Evolutionary conservation across 1,284 basidiomycete genomes (phyloP), one percentile per base, ranked within the genome.

Genomic region (Ceratobasidium sp.): DNA sequence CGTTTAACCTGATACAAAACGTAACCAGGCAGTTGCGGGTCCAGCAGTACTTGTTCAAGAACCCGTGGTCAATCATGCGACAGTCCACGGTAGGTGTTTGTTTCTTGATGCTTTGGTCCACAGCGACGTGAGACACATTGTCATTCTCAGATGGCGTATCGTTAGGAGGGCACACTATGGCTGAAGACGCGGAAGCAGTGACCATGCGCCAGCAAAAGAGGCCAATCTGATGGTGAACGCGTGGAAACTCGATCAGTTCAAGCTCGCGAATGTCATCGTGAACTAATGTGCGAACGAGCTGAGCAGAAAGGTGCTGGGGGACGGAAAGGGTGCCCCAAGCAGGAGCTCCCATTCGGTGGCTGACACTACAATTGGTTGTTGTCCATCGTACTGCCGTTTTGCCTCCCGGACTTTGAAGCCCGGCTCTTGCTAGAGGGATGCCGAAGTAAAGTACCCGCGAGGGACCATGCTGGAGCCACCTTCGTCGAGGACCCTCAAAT

Each of bases 21-120:
- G 5, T 34, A 10, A 65, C 29, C 2, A 65, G 50, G 38, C 62
- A 65, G 13, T 38, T 27, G 13, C 62, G 62, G 38, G 54, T 53
- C 50, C 27, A 43, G 38, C 25, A 53, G 27, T 53, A 65, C n/a
- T 3, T 4, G 15, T 22, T 25, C 10, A 10, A 27, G 29, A 38
- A 3, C 3, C 27, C 3, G 3, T 60, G 2, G 25, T n/a, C 1
- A 35, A n/a, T 5, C 15, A 43, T 58, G 3, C 25, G 13, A 52
- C 3, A 6, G 5, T 40, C 10, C 17, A 40, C 38, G 45, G 20
- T 47, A 7, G 45, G 45, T 47, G 45, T n/a, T n/a, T n/a, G 7
- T 32, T 3, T 17, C 52, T 20, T 3, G 13, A 34, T 35, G 52
- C 17, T 31, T 35, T 42, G 32, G 31, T 29, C 20, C 43, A 43